Percentiles rank a stretch among this genome's conserved stretches.
Evolutionary conservation across 345 rosid genomes (phyloP).

Genomic region (Syzygium jambos): DNA sequence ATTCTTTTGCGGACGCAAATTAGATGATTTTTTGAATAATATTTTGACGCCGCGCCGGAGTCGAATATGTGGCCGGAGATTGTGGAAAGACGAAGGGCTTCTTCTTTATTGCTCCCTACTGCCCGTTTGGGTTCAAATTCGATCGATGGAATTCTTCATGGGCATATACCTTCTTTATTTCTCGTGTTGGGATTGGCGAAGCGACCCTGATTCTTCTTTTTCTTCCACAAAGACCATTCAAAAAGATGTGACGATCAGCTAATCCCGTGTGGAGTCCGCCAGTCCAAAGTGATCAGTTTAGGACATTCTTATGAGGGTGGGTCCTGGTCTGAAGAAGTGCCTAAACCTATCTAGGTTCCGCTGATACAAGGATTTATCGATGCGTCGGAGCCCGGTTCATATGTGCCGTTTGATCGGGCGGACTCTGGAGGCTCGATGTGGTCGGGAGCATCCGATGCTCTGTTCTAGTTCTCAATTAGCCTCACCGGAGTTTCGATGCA

Average conservation of each 20-base stretch:
- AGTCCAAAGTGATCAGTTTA: background rate
- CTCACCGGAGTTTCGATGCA: background rate
- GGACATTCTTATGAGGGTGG: background rate
- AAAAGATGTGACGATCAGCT: background rate
- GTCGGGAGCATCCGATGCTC: background rate
- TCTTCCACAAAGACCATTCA: background rate
- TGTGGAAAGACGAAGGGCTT: background rate
- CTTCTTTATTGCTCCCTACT: background rate
- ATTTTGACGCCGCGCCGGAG: background rate
- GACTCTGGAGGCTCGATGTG: background rate
- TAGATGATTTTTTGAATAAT: background rate
- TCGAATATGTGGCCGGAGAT: background rate
- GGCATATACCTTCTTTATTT: background rate
- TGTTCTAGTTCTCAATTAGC: no score
- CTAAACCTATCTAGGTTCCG: background rate
- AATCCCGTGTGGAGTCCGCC: background rate
- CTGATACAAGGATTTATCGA: background rate
- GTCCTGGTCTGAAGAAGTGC: background rate
- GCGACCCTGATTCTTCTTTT: background rate
- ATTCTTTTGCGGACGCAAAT: background rate
- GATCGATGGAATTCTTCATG: background rate
- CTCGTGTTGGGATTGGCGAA: background rate
- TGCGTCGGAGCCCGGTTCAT: background rate
- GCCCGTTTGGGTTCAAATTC: no score
- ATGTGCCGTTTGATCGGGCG: background rate